Percentiles rank a stretch among this genome's conserved stretches.
Evolutionary conservation across 2,329 filamentous ascomycete genomes (phyloP).

Genomic region (Arthrobotrys sphaeroides): DNA sequence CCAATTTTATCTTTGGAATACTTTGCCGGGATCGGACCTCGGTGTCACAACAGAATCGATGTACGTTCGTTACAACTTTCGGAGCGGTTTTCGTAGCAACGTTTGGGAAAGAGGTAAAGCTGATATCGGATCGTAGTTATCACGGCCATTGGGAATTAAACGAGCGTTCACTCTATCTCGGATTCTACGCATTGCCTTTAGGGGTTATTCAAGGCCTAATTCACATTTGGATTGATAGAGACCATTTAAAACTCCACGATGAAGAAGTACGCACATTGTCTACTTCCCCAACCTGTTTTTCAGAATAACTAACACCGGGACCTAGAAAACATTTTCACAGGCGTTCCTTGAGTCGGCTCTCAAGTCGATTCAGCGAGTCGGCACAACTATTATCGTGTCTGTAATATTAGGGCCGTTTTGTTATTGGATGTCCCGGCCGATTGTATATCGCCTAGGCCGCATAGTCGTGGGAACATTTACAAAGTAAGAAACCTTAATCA

Average conservation of each 20-base stretch:
- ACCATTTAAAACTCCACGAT: constrained; percentile 54
- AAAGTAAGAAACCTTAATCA: constrained; percentile 36
- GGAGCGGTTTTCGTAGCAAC: too few relatives aligned
- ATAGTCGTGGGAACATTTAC: constrained; percentile 55
- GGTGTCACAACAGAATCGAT: constrained; percentile 54
- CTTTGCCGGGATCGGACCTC: constrained; percentile 53
- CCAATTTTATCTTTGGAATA: constrained; percentile 56
- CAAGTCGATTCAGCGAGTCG: constrained; percentile 50
- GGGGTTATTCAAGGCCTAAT: constrained; percentile 56
- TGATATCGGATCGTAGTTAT: constrained; percentile 40
- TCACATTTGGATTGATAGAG: constrained; percentile 55
- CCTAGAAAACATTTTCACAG: constrained; percentile 38
- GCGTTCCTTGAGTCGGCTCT: constrained; percentile 34
- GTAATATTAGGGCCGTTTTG: constrained; percentile 52
- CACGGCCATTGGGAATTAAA: constrained; percentile 56
- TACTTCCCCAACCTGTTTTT: background rate
- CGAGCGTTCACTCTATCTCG: constrained; percentile 56
- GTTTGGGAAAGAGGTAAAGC: too few relatives aligned
- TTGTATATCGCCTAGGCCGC: constrained; percentile 56
- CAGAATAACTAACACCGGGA: background rate
- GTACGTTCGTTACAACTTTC: constrained; percentile 42
- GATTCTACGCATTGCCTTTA: constrained; percentile 54
- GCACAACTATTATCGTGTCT: constrained; percentile 52
- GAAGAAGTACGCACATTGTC: constrained; percentile 34
- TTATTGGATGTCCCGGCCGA: constrained; percentile 55